phyloP scores from a whole-genome alignment of 208 protist species.

The Crithidia brevicula region DNA sequence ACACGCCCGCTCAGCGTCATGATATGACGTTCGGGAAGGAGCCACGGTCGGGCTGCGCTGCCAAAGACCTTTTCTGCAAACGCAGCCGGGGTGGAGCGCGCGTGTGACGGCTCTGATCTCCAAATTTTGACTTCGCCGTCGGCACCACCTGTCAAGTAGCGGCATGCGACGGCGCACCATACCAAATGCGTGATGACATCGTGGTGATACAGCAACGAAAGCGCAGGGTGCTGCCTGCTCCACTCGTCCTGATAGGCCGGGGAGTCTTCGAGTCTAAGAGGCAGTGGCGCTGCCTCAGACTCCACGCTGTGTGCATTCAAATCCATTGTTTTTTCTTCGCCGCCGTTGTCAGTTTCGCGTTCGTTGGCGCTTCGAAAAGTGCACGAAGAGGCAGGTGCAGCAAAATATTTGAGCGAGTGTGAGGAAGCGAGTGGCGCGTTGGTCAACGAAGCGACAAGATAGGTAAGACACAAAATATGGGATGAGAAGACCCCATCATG shows the following conservation, averaged over 20 bases:
- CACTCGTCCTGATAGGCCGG: constrained; percentile 70
- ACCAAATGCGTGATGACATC: constrained; percentile 70
- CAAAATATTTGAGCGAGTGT: too few relatives aligned
- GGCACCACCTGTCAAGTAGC: constrained; percentile 71
- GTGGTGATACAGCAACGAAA: constrained; percentile 81
- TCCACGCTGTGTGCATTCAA: too few relatives aligned
- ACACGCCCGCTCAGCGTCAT: constrained; percentile 65
- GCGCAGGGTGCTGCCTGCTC: constrained; percentile 67
- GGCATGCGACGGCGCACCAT: constrained; percentile 44
- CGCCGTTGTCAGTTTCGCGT: too few relatives aligned
- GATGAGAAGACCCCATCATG: too few relatives aligned
- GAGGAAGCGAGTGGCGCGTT: too few relatives aligned
- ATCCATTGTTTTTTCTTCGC: too few relatives aligned
- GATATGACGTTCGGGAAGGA: constrained; percentile 82
- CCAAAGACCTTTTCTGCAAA: background rate
- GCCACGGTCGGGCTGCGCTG: constrained; percentile 11
- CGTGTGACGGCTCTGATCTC: constrained; percentile 62
- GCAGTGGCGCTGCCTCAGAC: background rate
- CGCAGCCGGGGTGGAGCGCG: background rate
- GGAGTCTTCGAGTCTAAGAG: constrained; percentile 23
- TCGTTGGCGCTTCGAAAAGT: too few relatives aligned
- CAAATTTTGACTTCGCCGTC: constrained; percentile 91
- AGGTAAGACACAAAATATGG: too few relatives aligned
- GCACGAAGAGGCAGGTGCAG: too few relatives aligned
- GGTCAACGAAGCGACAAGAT: too few relatives aligned